Evolutionary conservation across 2,329 filamentous ascomycete species (phyloP), one percentile per base, ranked within the genome.

Genomic region (Penicillium sp.): DNA sequence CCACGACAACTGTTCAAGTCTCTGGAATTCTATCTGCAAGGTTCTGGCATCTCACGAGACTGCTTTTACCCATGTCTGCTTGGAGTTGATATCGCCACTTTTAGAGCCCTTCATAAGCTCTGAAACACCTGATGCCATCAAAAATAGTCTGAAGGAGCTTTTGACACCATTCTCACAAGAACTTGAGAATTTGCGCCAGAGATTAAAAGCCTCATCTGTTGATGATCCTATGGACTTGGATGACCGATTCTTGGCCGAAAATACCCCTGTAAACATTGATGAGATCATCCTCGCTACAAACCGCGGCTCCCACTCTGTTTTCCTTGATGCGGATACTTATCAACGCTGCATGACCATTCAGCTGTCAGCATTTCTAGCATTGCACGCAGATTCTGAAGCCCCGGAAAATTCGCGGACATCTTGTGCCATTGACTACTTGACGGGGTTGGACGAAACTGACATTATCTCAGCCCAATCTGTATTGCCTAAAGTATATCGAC

Each of bases 221-320:
- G 60, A 62, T 34, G 73, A 78, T 53, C 53, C 59, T 4, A 78
- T 79, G 75, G 77, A 80, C 43, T 54, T 78, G 34, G 75, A 79
- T 48, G 71, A 71, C 55, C 65, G 67, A 18, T 67, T 76, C 32
- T 61, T 67, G 34, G 57, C 59, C 14, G 59, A 64, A 29, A 55
- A 56, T 16, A 67, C 67, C 45, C 61, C 62, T 13, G 21, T 57
- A 29, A 59, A 56, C 14, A 56, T 60, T 18, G 54, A 64, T 8
- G 57, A 67, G 32, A 48, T 46, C 4, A 67, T 72, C 18, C 52
- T 70, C 40, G 60, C 62, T 32, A 57, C 63, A 21, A 71, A 73
- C 31, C 67, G 76, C 56, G 61, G 67, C 40, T 68, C 69, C 29
- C 21, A 65, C 13, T 62, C 63, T 29, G 50, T 73, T 13, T 67